Percentiles rank a stretch among this genome's conserved stretches.
These are phyloP conservation scores for Solanum infundibuliforme DNA, from an alignment of 257 asterid species.

Conservation along the genomic window DNA sequence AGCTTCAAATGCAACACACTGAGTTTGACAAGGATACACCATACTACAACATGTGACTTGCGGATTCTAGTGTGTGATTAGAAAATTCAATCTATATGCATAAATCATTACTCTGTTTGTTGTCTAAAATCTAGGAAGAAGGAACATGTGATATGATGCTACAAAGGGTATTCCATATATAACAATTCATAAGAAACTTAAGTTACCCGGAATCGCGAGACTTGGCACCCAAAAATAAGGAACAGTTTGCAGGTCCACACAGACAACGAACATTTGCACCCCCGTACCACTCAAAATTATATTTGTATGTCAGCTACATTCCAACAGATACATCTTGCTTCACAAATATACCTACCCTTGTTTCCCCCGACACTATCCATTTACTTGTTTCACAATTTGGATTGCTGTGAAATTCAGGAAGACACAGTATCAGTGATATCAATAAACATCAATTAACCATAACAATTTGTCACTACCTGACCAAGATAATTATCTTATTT, in stretches of 20 bases:
- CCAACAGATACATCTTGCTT: conserved; percentile 58
- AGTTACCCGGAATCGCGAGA: conserved; percentile 32
- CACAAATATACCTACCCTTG: conserved; percentile 86
- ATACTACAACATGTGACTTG: background rate
- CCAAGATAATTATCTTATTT: background rate
- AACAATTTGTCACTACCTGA: background rate
- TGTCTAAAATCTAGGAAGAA: too few species aligned
- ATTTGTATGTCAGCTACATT: conserved; percentile 68
- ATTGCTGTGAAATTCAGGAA: conserved; percentile 33
- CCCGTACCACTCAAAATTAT: conserved; percentile 95
- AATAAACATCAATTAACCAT: background rate
- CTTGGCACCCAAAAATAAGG: conserved; percentile 87
- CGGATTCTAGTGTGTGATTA: background rate
- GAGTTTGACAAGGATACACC: background rate
- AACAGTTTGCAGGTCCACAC: conserved; percentile 76
- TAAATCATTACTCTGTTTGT: background rate
- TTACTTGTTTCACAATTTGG: conserved; percentile 95
- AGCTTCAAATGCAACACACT: background rate
- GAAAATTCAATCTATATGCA: background rate
- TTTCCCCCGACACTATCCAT: conserved; percentile 85
- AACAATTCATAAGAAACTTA: too few species aligned
- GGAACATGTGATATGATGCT: too few species aligned
- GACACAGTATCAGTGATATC: background rate
- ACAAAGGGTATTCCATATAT: too few species aligned
- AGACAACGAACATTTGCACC: conserved; percentile 47